Base-by-base conservation (phyloP, 129 eudicot genomes). In the Pittosporum tobira region DNA sequence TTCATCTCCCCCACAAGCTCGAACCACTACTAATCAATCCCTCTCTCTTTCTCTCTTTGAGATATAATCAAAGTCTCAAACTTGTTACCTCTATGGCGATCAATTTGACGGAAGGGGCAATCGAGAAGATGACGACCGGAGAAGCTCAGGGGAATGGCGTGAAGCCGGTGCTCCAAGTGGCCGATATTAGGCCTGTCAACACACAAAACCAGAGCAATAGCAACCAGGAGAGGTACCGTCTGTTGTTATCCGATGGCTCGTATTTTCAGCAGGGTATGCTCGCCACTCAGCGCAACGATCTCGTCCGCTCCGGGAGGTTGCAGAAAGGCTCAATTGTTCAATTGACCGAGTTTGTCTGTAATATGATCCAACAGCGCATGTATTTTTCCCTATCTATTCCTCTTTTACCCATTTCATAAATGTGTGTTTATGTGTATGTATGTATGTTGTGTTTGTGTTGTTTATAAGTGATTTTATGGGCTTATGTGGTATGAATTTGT, bases 231-330 rank as follows among this genome's bases (percentile, higher is more conserved):
- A 60, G 90, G 51, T 87, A 73, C 64, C 74, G 94, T 27, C 2
- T 91, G 4, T 13, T 74, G 73, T 34, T 91, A 0, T 91, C 99
- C 5, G 99, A 91, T 21, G 99, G 99, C 0, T 5, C 27, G 0
- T 73, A 53, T 61, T 21, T 36, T 11, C 94, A 72, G 75, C 94
- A 87, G 26, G 96, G 88, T 18, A 84, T 87, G 94, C 82, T 91
- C 7, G 85, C 83, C 42, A 74, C 81, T 36, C 94, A 91, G 63
- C 73, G 49, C 1, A 91, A 83, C 59, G 91, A 78, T 1, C 57
- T 91, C 63, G 94, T 87, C 16, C 75, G 65, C 18, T 57, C 78
- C 6, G 68, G 77, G 21, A 55, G 30, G 60, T 21, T 91, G 59
- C 81, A 69, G 55, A 83, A 74, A 37, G 96, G 99, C 2, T 83